Base-by-base conservation (phyloP, 805 yeast species). In the Lipomyces kockii region DNA sequence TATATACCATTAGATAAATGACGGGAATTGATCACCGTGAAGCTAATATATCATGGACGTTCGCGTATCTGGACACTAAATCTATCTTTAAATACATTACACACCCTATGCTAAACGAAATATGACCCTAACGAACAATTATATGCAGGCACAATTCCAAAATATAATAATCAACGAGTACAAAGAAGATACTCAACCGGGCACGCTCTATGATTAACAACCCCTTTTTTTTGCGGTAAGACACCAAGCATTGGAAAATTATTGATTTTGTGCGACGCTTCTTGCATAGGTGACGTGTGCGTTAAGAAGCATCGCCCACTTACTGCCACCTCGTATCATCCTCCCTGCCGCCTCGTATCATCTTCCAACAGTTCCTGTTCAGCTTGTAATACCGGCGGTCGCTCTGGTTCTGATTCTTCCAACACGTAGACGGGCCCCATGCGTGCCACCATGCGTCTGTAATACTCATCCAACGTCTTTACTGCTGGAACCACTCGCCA, bases 401-500 rank as follows among this genome's bases (percentile, higher is more conserved):
- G 58, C 11, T 27, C 43, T 29, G 14, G n/a, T 5, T 29, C 37
- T 22, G 57, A 57, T 25, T n/a, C 54, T 3, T 68, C 73, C 46
- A 75, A 62, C 14, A 60, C 65, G 65, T 76, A 76, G 8, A 62
- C 62, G 11, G 64, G 64, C 27, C 58, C 66, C 70, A 75, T 66
- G 4, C 80, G 72, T 52, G 69, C 61, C 17, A 76, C 74, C 77
- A 80, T 73, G 29, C 75, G 70, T 39, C 71, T 73, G 65, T 79
- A 80, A 71, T 79, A 79, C 56, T 77, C 76, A 46, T 73, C 66
- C 25, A 81, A 74, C 22, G 74, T 65, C 53, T 75, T 74, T 2
- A 63, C 71, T 7, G 73, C 72, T 1, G 95, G 94, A 2, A 90
- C 83, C 14, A 90, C 87, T 69, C 90, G 82, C 86, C 95, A 94